phyloP scores from a whole-genome alignment of 495 filamentous ascomycete genomes.

The Schizothecium vesticola region DNA sequence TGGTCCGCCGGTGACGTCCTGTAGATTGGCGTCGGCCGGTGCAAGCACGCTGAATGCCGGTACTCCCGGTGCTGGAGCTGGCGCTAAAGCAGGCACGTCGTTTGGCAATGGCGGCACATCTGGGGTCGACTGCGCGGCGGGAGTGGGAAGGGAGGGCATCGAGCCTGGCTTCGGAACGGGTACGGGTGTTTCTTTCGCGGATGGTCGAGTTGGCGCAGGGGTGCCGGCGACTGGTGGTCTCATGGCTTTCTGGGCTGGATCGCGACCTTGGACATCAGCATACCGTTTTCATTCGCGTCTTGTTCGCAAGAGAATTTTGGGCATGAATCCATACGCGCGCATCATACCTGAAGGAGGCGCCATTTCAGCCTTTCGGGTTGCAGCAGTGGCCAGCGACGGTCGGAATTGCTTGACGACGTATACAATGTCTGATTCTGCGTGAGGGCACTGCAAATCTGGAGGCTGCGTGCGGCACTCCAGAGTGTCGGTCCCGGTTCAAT shows the following conservation, averaged over 20 bases:
- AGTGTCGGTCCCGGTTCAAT: neutral
- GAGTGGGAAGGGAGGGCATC: slow-evolving; percentile 15
- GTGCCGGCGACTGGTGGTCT: slow-evolving; percentile 6
- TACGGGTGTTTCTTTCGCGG: slow-evolving; percentile 19
- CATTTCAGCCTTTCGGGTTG: neutral
- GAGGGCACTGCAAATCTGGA: neutral
- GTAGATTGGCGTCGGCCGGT: slow-evolving; percentile 16
- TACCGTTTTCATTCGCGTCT: neutral
- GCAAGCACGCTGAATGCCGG: slow-evolving; percentile 13
- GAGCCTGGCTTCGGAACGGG: slow-evolving; percentile 22
- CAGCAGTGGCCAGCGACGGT: neutral
- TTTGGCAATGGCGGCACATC: slow-evolving; percentile 6
- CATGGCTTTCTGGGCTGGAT: slow-evolving; percentile 15
- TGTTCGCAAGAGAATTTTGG: neutral
- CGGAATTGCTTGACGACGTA: neutral
- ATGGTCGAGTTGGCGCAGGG: slow-evolving; percentile 4
- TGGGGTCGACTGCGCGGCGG: slow-evolving; percentile 3
- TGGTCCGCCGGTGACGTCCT: slow-evolving; percentile 20
- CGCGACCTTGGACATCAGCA: slow-evolving; percentile 10
- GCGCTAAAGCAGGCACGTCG: neutral
- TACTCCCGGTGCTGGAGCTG: neutral
- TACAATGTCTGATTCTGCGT: neutral
- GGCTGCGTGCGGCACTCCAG: neutral
- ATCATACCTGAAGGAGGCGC: slow-evolving; percentile 16
- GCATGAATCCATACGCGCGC: neutral